Percentiles rank a stretch among this genome's conserved stretches.
phyloP scores from a whole-genome alignment of 1,139 yeast species.

The Candida tunisiensis region DNA sequence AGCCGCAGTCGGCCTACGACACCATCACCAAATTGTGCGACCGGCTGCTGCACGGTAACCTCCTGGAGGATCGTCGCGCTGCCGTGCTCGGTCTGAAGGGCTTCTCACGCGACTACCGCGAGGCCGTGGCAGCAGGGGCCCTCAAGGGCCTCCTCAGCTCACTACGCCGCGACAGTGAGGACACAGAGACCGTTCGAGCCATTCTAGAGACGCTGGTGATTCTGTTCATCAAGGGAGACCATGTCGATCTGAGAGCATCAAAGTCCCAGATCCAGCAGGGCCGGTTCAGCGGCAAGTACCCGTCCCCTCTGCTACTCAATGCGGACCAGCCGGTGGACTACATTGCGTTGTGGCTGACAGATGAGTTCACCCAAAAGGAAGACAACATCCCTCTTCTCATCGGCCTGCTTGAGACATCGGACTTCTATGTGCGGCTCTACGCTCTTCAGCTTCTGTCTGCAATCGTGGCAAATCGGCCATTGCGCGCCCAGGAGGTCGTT shows the following conservation, averaged over 20 bases:
- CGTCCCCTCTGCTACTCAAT: slow-evolving; percentile 59
- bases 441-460: slow-evolving; percentile 78
- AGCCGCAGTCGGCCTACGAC: slow-evolving; percentile 55
- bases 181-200: slow-evolving; percentile 62
- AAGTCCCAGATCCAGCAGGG: slow-evolving; percentile 8
- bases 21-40: slow-evolving; percentile 84
- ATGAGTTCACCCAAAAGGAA: slow-evolving; percentile 60
- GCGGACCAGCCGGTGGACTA: slow-evolving; percentile 38
- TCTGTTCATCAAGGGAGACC: slow-evolving; percentile 46
- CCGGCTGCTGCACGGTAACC: slow-evolving; percentile 65
- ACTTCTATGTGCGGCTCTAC: slow-evolving; percentile 66
- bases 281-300: slow-evolving; percentile 34
- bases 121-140: slow-evolving; percentile 80
- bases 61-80: slow-evolving; percentile 75
- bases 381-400: slow-evolving; percentile 43
- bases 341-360: slow-evolving; percentile 89
- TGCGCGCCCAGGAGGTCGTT: slow-evolving; percentile 57
- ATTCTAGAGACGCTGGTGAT: slow-evolving; percentile 74
- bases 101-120: slow-evolving; percentile 79
- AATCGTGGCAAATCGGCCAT: slow-evolving; percentile 59
- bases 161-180: slow-evolving; percentile 48
- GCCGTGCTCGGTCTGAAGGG: slow-evolving; percentile 85
- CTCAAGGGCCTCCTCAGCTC: slow-evolving; percentile 58
- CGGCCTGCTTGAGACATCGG: slow-evolving; percentile 37
- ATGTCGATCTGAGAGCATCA: too few relatives aligned